A percentile compares a stretch with the other conserved stretches of the same genome.
phyloP scores from a whole-genome alignment of 495 filamentous ascomycete genomes.

The Trichocladium antarcticum region DNA sequence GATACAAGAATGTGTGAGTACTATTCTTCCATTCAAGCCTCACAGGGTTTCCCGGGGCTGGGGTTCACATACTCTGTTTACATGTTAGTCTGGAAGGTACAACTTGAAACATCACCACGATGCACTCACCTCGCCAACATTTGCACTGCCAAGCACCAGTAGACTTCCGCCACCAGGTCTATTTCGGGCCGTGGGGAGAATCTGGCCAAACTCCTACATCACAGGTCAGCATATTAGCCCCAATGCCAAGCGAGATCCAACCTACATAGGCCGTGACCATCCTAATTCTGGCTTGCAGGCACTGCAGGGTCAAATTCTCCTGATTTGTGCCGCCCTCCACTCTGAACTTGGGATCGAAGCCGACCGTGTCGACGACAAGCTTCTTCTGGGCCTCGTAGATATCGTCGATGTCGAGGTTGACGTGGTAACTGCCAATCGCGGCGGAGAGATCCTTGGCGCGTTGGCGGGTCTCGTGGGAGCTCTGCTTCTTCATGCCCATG shows the following conservation, averaged over 20 bases:
- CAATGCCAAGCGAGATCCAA: not conserved
- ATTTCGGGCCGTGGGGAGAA: slow-evolving; percentile 38
- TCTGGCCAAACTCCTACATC: slow-evolving; percentile 21
- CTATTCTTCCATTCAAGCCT: not conserved
- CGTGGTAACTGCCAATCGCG: slow-evolving; percentile 63
- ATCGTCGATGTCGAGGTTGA: slow-evolving; percentile 65
- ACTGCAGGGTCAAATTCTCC: slow-evolving; percentile 55
- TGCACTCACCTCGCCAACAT: slow-evolving; percentile 34
- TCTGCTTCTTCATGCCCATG: slow-evolving; percentile 71
- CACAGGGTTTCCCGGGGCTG: no score
- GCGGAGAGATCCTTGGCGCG: slow-evolving; percentile 57
- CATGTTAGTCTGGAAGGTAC: slow-evolving; percentile 25
- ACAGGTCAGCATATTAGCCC: not conserved
- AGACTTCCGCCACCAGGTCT: slow-evolving; percentile 35
- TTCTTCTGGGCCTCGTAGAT: slow-evolving; percentile 35
- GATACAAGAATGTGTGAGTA: not conserved
- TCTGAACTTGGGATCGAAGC: slow-evolving; percentile 49
- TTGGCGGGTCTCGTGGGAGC: slow-evolving; percentile 55
- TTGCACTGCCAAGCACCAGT: slow-evolving; percentile 35
- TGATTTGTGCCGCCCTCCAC: slow-evolving; percentile 23
- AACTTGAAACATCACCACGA: not conserved
- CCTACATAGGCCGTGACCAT: slow-evolving; percentile 67
- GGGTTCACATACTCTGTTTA: not conserved
- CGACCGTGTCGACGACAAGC: slow-evolving; percentile 23
- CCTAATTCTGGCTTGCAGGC: slow-evolving; percentile 65